Conservation (phyloP, 2,329 filamentous ascomycete species). For the Periconia digitata region DNA sequence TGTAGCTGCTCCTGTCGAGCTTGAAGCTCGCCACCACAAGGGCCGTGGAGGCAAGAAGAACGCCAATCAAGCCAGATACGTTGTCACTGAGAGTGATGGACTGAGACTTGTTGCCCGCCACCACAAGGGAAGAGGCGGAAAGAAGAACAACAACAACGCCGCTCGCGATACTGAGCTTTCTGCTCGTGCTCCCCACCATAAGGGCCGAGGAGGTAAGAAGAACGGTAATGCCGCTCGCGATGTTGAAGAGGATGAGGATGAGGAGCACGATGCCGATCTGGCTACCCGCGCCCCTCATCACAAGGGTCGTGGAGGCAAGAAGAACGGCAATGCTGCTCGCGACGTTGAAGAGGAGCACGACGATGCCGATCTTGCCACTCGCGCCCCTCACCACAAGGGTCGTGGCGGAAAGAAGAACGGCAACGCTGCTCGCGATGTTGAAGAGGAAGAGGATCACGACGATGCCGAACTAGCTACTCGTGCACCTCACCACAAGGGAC, state of each 20-base stretch:
- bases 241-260: neutral
- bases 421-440: neutral
- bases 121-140: too few relatives aligned
- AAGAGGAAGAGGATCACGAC: neutral
- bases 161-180: too few relatives aligned
- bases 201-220: neutral
- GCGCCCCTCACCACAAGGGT: neutral
- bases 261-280: neutral
- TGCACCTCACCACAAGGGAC: neutral
- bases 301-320: neutral
- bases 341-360: neutral
- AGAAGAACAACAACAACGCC: neutral
- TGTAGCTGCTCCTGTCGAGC: neutral
- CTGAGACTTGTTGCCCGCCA: too few relatives aligned
- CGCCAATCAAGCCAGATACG: neutral
- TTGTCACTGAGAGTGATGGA: too few relatives aligned
- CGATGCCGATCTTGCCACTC: neutral
- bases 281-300: neutral
- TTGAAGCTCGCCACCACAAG: neutral
- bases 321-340: neutral
- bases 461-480: neutral
- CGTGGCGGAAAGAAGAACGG: neutral
- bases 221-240: neutral
- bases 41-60: constrained; percentile 3
- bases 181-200: neutral